These are phyloP conservation scores for Phytophthora pseudosyringae DNA, from an alignment of 352 stramenopile genomes.

Conservation along the genomic window DNA sequence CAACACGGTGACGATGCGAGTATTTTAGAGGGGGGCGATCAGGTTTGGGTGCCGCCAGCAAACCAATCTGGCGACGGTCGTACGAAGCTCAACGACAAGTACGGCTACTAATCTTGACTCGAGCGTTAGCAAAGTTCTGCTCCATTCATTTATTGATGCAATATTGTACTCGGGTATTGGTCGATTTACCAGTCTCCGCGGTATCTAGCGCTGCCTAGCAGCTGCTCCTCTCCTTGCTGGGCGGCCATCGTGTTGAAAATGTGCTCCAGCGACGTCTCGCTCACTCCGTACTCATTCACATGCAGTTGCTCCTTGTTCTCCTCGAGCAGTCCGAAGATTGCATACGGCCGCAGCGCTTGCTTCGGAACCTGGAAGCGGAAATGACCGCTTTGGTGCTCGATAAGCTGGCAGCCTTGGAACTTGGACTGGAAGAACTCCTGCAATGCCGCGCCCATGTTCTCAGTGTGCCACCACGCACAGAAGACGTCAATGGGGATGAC, in stretches of 20 bases:
- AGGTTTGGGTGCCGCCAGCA: conserved; percentile 76
- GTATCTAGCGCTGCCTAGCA: conserved; percentile 48
- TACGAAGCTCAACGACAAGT: conserved; percentile 88
- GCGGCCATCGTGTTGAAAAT: conserved; percentile 94
- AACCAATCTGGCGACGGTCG: conserved; percentile 87
- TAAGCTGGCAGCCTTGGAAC: conserved; percentile 47
- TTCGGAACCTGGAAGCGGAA: conserved; percentile 81
- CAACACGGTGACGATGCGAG: conserved; percentile 11
- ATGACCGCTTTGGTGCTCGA: conserved; percentile 71
- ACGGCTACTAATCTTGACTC: conserved; percentile 60
- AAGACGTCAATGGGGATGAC: conserved; percentile 62
- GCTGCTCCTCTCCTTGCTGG: conserved; percentile 67
- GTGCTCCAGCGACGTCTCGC: conserved; percentile 91
- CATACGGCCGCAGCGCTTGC: conserved; percentile 48
- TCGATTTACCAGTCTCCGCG: conserved; percentile 31
- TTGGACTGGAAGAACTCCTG: conserved; percentile 50
- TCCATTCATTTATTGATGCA: conserved; percentile 13
- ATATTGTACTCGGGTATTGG: conserved; percentile 25
- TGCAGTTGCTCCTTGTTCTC: conserved; percentile 56
- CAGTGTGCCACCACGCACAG: conserved; percentile 61
- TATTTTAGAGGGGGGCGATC: conserved; percentile 75
- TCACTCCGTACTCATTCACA: conserved; percentile 90
- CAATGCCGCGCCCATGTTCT: conserved; percentile 47
- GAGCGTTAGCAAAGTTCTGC: conserved; percentile 1
- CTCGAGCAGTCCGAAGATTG: conserved; percentile 86